Evolutionary conservation across 2,329 filamentous ascomycete species (phyloP).

Genomic region (Nothophoma quercina): DNA sequence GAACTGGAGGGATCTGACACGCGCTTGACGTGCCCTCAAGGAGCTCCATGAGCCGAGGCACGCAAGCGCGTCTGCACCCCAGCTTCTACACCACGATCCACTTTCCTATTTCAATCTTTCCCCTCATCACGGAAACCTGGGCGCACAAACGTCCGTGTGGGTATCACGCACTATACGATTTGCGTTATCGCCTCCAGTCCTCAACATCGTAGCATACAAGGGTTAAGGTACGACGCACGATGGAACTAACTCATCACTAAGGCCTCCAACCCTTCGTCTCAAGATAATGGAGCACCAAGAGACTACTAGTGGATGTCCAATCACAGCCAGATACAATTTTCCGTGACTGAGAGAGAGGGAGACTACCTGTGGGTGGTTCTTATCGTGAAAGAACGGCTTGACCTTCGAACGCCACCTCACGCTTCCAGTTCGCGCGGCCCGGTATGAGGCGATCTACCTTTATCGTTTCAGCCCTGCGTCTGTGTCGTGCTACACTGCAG

Average conservation of each 20-base stretch:
- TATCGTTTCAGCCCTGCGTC: conserved; percentile 10
- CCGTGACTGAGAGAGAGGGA: not conserved
- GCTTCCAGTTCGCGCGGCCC: not conserved
- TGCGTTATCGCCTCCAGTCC: not conserved
- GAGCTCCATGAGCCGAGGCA: conserved; percentile 15
- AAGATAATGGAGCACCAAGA: too few species aligned
- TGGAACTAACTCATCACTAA: not conserved
- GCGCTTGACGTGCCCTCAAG: conserved; percentile 7
- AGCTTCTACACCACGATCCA: conserved; percentile 3
- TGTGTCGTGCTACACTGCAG: conserved; percentile 9
- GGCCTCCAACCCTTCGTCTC: not conserved
- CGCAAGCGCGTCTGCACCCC: not conserved
- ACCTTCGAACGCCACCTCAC: not conserved
- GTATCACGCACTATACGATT: not conserved
- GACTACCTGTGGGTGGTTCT: not conserved
- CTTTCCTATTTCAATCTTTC: conserved; percentile 9
- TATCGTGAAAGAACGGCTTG: not conserved
- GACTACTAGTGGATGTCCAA: not conserved
- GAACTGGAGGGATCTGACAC: conserved; percentile 2
- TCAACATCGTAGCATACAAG: not conserved
- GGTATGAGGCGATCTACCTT: not conserved
- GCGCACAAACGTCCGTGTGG: not conserved
- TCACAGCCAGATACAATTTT: not conserved
- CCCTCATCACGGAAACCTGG: conserved; percentile 10
- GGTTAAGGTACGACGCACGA: not conserved